Conservation (phyloP, 2,329 filamentous ascomycete genomes). For the Colletotrichum shisoi region DNA sequence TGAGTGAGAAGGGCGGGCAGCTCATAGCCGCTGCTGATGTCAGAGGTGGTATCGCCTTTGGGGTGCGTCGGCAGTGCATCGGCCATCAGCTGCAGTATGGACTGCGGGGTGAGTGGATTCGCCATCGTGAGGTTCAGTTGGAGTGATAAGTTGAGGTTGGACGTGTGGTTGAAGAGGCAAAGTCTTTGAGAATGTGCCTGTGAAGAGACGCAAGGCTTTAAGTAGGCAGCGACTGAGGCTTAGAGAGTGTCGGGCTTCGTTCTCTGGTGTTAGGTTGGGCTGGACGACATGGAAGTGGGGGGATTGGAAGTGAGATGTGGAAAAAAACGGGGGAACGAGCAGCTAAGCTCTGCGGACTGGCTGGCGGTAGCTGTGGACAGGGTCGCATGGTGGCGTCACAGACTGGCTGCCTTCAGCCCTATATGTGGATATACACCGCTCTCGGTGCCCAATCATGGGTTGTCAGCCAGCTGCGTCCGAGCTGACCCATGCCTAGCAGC, state of each 20-base stretch:
- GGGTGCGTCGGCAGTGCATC: conserved; percentile 66
- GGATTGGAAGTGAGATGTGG: background rate
- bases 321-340: conserved; percentile 2
- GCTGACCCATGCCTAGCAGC: background rate
- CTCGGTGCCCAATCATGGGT: background rate
- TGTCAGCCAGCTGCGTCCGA: background rate
- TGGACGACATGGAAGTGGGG: background rate
- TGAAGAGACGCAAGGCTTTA: conserved; percentile 1
- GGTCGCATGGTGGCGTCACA: conserved; percentile 32
- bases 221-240: conserved; percentile 1
- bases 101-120: conserved; percentile 54
- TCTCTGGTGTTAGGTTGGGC: conserved; percentile 18
- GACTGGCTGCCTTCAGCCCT: conserved; percentile 40
- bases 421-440: conserved; percentile 38
- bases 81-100: conserved; percentile 65
- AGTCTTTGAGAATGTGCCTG: background rate
- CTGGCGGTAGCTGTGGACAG: conserved; percentile 13
- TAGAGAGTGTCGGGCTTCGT: conserved; percentile 4
- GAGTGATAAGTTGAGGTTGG: conserved; percentile 2
- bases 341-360: conserved; percentile 1
- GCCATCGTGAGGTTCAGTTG: conserved; percentile 22
- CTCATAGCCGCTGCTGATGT: conserved; percentile 77
- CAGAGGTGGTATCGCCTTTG: conserved; percentile 63
- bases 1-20: conserved; percentile 85
- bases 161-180: conserved; percentile 7